Conservation (phyloP, 495 filamentous ascomycete genomes). For the Penicillium psychrofluorescens region DNA sequence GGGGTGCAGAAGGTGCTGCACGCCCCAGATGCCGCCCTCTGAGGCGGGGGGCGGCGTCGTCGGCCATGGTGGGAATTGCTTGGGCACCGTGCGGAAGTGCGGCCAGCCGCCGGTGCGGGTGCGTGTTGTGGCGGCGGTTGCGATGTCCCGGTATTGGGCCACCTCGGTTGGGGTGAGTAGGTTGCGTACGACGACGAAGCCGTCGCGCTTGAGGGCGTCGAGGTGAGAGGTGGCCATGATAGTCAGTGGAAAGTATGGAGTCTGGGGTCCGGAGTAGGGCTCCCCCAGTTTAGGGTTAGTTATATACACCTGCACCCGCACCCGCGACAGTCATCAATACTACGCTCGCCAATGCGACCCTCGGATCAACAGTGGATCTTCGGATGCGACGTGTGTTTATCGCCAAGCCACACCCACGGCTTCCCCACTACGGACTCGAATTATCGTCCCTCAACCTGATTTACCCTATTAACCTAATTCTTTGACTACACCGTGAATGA, state of each 20-base stretch:
- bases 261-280: background rate
- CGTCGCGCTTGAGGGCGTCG: conserved; percentile 38
- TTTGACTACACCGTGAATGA: too few relatives aligned
- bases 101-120: conserved; percentile 64
- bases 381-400: too few relatives aligned
- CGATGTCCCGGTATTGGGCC: conserved; percentile 46
- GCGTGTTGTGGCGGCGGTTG: conserved; percentile 41
- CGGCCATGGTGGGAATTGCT: conserved; percentile 81
- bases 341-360: too few relatives aligned
- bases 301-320: background rate
- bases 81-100: conserved; percentile 71
- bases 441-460: too few relatives aligned
- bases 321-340: too few relatives aligned
- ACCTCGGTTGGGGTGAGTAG: conserved; percentile 43
- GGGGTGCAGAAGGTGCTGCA: conserved; percentile 77
- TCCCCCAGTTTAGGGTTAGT: background rate
- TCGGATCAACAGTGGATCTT: too few relatives aligned
- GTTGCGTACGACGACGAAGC: conserved; percentile 40
- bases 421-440: too few relatives aligned
- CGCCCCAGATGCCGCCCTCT: conserved; percentile 70
- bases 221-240: conserved; percentile 23
- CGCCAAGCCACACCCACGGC: too few relatives aligned
- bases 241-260: background rate
- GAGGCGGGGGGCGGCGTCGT: conserved; percentile 37
- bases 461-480: too few relatives aligned